Evolutionary conservation across 2,329 filamentous ascomycete species (phyloP).

Genomic region (Cryphonectria naterciae): DNA sequence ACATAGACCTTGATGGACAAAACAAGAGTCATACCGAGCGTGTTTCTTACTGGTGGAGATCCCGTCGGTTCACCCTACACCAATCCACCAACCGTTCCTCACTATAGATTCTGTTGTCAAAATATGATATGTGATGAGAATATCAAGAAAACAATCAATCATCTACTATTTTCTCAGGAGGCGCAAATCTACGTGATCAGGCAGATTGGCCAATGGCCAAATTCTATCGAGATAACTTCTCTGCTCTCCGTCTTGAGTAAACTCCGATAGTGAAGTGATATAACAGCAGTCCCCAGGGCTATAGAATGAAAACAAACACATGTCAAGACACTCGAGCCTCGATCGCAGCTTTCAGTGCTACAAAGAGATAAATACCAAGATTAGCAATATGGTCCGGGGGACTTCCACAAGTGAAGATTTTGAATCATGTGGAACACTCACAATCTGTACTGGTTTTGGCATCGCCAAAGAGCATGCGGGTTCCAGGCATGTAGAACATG

Average conservation of each 20-base stretch:
- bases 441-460: slow-evolving; percentile 83
- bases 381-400: slow-evolving; percentile 32
- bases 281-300: background rate
- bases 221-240: background rate
- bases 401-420: background rate
- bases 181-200: background rate
- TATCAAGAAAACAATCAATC: background rate
- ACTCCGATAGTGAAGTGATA: background rate
- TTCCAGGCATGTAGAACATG: slow-evolving; percentile 90
- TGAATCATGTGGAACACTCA: slow-evolving; percentile 42
- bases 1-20: background rate
- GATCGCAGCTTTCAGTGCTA: slow-evolving; percentile 48
- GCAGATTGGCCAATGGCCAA: background rate
- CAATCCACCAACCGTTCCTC: background rate
- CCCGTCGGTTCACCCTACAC: background rate
- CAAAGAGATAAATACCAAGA: slow-evolving; percentile 3
- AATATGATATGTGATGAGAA: background rate
- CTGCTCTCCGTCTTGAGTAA: background rate
- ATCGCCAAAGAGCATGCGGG: slow-evolving; percentile 91
- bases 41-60: background rate
- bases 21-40: background rate
- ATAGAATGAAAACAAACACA: background rate
- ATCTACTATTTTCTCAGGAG: background rate
- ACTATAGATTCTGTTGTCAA: background rate
- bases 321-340: slow-evolving; percentile 34